These are phyloP conservation scores for Fusarium paranaense DNA, from an alignment of 2,329 filamentous ascomycete genomes.

Conservation along the genomic window DNA sequence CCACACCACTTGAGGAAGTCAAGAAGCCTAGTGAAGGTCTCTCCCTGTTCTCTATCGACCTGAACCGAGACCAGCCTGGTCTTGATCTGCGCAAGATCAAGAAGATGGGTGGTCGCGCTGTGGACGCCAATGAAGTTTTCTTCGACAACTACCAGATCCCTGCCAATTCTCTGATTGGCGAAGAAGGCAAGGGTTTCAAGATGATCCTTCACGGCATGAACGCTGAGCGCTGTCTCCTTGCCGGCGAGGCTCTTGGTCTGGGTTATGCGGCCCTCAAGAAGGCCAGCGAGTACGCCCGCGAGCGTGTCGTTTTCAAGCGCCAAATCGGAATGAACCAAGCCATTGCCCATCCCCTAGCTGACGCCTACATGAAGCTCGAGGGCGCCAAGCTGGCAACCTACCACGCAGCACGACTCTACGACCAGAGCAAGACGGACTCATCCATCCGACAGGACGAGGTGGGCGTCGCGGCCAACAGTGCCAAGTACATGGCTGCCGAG, in stretches of 20 bases:
- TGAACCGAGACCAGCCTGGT: slow-evolving; percentile 69
- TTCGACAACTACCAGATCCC: slow-evolving; percentile 82
- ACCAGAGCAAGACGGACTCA: slow-evolving; percentile 62
- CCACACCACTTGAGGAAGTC: slow-evolving; percentile 75
- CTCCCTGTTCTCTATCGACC: slow-evolving; percentile 83
- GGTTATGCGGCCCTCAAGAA: slow-evolving; percentile 77
- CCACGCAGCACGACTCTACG: slow-evolving; percentile 73
- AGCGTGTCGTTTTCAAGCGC: slow-evolving; percentile 73
- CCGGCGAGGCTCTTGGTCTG: slow-evolving; percentile 82
- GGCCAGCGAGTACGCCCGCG: slow-evolving; percentile 74
- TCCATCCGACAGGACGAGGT: slow-evolving; percentile 66
- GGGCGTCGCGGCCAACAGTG: slow-evolving; percentile 75
- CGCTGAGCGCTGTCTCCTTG: slow-evolving; percentile 79
- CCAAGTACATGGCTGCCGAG: slow-evolving; percentile 77
- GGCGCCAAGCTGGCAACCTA: slow-evolving; percentile 74
- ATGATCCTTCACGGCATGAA: slow-evolving; percentile 86
- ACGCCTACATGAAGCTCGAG: slow-evolving; percentile 74
- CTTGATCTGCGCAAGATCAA: slow-evolving; percentile 78
- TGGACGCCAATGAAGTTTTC: slow-evolving; percentile 90
- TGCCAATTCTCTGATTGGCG: slow-evolving; percentile 72
- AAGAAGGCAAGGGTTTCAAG: slow-evolving; percentile 82
- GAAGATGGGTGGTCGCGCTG: slow-evolving; percentile 87
- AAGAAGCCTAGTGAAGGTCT: slow-evolving; percentile 79
- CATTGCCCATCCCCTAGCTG: slow-evolving; percentile 73
- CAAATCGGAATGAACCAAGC: slow-evolving; percentile 76